These are phyloP conservation scores for Candida sp. DNA, from an alignment of 1,139 yeast genomes.

Conservation along the genomic window DNA sequence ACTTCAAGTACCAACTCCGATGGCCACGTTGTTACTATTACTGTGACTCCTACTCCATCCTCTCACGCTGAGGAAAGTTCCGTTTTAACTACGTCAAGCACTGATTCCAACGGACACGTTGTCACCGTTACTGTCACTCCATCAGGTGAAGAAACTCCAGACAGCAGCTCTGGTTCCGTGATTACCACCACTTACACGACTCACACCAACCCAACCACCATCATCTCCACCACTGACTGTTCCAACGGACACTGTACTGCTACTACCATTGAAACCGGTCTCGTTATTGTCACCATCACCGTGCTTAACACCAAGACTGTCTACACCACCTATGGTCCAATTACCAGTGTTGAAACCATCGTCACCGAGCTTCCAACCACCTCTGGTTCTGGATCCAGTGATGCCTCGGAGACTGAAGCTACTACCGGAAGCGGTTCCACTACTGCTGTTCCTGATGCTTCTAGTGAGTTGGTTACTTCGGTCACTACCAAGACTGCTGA, in stretches of 20 bases:
- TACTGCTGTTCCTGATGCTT: neutral
- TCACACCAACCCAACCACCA: constrained; percentile 2
- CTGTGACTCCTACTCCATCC: neutral
- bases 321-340: constrained; percentile 3
- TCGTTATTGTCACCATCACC: constrained; percentile 2
- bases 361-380: neutral
- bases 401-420: neutral
- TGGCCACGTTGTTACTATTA: neutral
- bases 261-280: constrained; percentile 1
- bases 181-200: neutral
- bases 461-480: neutral
- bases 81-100: neutral
- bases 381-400: neutral
- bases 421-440: neutral
- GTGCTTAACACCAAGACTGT: constrained; percentile 1
- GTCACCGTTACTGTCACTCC: neutral
- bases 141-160: neutral
- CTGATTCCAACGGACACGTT: neutral
- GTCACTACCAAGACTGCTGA: constrained; percentile 3
- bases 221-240: neutral
- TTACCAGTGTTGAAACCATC: constrained; percentile 1
- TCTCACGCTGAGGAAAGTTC: neutral
- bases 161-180: neutral
- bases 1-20: neutral
- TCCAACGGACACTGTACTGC: neutral